Percentiles rank a stretch among this genome's conserved stretches.
phyloP scores from a whole-genome alignment of 805 yeast genomes.

The Starmerella powellii region DNA sequence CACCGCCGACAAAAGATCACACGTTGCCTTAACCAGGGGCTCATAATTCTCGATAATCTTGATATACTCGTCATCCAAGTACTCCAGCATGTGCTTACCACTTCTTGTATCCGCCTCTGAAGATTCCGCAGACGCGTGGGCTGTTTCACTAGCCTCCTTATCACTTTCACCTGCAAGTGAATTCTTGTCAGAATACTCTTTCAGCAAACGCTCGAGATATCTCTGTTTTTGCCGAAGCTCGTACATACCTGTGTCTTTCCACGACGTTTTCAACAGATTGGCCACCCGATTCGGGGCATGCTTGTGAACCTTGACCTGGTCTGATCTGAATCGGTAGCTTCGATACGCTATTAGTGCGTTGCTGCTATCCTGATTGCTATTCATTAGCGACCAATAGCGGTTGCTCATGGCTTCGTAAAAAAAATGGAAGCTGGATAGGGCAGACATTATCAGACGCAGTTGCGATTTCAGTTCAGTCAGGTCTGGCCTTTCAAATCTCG shows the following conservation, averaged over 20 bases:
- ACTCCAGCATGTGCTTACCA: too few species aligned
- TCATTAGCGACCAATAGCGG: background rate
- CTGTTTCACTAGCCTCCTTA: too few species aligned
- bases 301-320: background rate
- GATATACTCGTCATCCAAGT: constrained; percentile 12
- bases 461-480: constrained; percentile 22
- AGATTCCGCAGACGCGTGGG: too few species aligned
- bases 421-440: constrained; percentile 21
- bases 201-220: too few species aligned
- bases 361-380: background rate
- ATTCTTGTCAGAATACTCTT: too few species aligned
- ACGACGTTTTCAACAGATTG: background rate
- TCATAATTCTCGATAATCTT: constrained; percentile 10
- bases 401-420: constrained; percentile 18
- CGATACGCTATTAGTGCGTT: too few species aligned
- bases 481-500: constrained; percentile 24
- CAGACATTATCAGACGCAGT: constrained; percentile 18
- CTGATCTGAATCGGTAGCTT: background rate
- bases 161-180: too few species aligned
- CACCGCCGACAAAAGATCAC: constrained; percentile 12
- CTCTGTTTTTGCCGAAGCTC: background rate
- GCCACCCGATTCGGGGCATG: constrained; percentile 2
- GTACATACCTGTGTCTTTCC: constrained; percentile 16
- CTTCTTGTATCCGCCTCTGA: too few species aligned
- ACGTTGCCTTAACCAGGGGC: constrained; percentile 13